phyloP scores from a whole-genome alignment of 148 eudicot species.

The Limonium bicolor region DNA sequence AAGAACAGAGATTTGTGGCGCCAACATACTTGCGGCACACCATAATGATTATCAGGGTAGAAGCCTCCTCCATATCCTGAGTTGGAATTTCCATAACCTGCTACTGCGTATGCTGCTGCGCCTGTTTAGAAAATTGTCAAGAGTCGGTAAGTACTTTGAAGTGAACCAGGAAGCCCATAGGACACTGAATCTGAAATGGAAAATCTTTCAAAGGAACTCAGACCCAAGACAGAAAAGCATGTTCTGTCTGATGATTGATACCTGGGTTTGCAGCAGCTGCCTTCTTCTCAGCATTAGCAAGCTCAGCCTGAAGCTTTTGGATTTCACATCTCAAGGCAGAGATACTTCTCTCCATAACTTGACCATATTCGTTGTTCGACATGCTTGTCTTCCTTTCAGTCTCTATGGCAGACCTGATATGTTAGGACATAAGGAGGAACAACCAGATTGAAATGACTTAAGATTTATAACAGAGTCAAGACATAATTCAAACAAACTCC shows the following conservation, averaged over 20 bases:
- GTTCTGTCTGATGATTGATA: constrained; percentile 8
- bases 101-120: constrained; percentile 28
- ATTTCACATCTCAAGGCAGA: constrained; percentile 36
- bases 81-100: constrained; percentile 21
- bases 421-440: background rate
- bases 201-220: background rate
- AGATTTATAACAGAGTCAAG: background rate
- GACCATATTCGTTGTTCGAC: constrained; percentile 29
- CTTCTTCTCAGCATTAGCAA: constrained; percentile 58
- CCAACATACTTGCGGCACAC: too few relatives aligned
- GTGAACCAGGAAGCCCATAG: background rate
- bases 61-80: constrained; percentile 23
- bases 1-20: too few relatives aligned
- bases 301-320: constrained; percentile 41
- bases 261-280: constrained; percentile 52
- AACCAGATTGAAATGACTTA: background rate
- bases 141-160: background rate
- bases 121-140: constrained; percentile 16
- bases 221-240: background rate
- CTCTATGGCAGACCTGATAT: constrained; percentile 56
- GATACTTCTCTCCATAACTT: constrained; percentile 47
- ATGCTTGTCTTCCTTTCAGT: constrained; percentile 45
- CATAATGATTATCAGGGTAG: too few relatives aligned
- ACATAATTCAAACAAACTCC: background rate
- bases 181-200: background rate